These are phyloP conservation scores for Pythium volutum DNA, from an alignment of 352 stramenopile species.

Conservation along the genomic window DNA sequence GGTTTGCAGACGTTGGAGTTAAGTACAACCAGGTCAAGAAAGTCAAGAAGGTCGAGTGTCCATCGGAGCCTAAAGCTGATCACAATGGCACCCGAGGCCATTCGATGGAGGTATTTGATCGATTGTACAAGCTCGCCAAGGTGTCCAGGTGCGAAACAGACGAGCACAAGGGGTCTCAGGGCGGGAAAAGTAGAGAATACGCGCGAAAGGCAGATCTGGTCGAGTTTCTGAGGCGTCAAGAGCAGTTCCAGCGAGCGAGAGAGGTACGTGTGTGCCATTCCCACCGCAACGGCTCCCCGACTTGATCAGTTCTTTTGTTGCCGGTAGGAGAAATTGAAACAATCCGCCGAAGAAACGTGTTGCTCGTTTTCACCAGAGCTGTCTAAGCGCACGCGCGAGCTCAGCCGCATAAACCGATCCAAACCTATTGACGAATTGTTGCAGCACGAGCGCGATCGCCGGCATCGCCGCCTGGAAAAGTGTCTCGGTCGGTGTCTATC, in stretches of 20 bases:
- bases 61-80: background rate
- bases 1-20: background rate
- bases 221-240: constrained; percentile 16
- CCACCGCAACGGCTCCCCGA: background rate
- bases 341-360: background rate
- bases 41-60: background rate
- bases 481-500: constrained; percentile 7
- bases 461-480: constrained; percentile 12
- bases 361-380: constrained; percentile 23
- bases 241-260: constrained; percentile 4
- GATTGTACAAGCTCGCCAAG: constrained; percentile 5
- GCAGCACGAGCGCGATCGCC: background rate
- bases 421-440: constrained; percentile 18
- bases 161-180: background rate
- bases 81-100: background rate
- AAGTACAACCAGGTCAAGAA: constrained; percentile 5
- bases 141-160: background rate
- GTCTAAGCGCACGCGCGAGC: constrained; percentile 5
- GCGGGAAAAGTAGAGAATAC: background rate
- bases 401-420: constrained; percentile 1
- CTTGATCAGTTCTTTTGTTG: background rate
- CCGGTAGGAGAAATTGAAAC: constrained; percentile 8
- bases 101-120: constrained; percentile 10
- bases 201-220: background rate
- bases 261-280: background rate